Percentiles rank a stretch among this genome's conserved stretches.
Conservation (phyloP, 345 rosid genomes). For the Psidium guajava region DNA sequence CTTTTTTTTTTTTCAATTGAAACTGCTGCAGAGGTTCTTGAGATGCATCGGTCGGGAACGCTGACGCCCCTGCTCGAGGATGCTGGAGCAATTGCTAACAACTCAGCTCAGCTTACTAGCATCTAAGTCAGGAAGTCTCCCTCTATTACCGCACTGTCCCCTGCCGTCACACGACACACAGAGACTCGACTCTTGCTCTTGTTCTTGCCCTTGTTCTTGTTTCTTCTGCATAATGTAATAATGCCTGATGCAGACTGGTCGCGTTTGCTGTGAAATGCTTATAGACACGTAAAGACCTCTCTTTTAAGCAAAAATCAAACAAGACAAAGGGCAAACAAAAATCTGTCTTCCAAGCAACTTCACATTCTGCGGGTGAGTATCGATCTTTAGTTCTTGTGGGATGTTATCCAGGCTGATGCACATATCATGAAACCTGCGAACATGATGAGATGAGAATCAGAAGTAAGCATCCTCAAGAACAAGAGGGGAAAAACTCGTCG, state of each 20-base stretch:
- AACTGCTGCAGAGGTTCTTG: slow-evolving; percentile 32
- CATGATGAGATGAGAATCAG: too few species aligned
- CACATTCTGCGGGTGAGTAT: neutral
- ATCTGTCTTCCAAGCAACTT: neutral
- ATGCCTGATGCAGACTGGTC: neutral
- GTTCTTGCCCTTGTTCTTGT: neutral
- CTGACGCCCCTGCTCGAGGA: slow-evolving; percentile 46
- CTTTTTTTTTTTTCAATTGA: neutral
- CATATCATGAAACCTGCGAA: neutral
- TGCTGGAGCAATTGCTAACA: slow-evolving; percentile 42
- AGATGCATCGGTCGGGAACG: slow-evolving; percentile 36
- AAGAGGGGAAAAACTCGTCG: neutral
- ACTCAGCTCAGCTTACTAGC: slow-evolving; percentile 18
- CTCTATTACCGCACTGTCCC: neutral
- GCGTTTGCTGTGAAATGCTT: neutral
- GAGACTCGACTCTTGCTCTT: neutral
- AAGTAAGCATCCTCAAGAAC: neutral
- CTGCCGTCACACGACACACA: neutral
- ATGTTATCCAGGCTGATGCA: neutral
- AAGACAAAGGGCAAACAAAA: neutral
- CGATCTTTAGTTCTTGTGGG: neutral
- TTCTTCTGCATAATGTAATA: neutral
- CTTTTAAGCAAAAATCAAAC: neutral
- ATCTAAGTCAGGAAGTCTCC: neutral
- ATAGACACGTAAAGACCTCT: neutral